phyloP scores from a whole-genome alignment of 768 basidiomycete genomes.

The Suillus variegatus region DNA sequence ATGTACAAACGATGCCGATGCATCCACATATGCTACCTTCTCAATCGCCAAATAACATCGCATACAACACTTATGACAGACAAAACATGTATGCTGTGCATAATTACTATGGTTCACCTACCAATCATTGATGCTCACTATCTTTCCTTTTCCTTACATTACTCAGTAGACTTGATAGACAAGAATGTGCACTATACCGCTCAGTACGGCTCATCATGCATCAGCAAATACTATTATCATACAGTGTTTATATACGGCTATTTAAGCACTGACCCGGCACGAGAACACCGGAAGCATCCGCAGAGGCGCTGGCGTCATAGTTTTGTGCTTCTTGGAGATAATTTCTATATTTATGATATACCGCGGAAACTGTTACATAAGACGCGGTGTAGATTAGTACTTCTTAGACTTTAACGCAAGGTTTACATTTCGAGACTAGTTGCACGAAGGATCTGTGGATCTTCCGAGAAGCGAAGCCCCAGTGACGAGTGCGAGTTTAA shows the following conservation, averaged over 20 bases:
- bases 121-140: neutral
- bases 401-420: too few relatives aligned
- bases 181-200: neutral
- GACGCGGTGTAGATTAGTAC: too few relatives aligned
- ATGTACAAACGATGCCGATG: neutral
- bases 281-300: neutral
- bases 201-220: neutral
- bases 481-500: too few relatives aligned
- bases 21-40: neutral
- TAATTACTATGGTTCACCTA: neutral
- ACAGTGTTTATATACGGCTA: too few relatives aligned
- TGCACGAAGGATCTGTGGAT: too few relatives aligned
- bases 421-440: too few relatives aligned
- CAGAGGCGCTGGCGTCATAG: neutral
- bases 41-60: neutral
- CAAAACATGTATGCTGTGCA: neutral
- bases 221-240: too few relatives aligned
- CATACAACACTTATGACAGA: neutral
- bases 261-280: too few relatives aligned
- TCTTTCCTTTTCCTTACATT: neutral
- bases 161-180: neutral
- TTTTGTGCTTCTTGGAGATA: too few relatives aligned
- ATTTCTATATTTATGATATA: too few relatives aligned
- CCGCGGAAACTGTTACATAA: too few relatives aligned
- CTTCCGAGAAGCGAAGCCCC: too few relatives aligned